Evolutionary conservation across 2,329 filamentous ascomycete species (phyloP).

Genomic region (Talaromyces sp.): DNA sequence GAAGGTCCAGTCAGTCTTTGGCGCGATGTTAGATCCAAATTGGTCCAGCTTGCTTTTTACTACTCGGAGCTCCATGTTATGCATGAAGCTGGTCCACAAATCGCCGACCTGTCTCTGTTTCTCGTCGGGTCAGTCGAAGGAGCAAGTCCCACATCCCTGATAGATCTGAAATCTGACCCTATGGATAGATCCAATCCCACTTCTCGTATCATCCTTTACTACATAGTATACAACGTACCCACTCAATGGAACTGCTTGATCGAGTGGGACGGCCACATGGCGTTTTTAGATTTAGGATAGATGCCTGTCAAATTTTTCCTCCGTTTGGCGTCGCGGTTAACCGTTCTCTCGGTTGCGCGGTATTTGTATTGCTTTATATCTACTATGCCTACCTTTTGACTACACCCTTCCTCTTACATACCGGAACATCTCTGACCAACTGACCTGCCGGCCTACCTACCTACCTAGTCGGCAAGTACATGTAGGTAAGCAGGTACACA

Average conservation of each 20-base stretch:
- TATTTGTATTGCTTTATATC: background rate
- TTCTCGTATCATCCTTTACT: background rate
- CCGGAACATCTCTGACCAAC: background rate
- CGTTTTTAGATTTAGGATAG: constrained; percentile 1
- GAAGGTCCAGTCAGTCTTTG: background rate
- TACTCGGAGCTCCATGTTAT: background rate
- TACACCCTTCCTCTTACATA: background rate
- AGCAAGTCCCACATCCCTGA: constrained; percentile 1
- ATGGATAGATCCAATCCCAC: constrained; percentile 7
- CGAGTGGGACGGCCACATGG: background rate
- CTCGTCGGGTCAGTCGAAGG: background rate
- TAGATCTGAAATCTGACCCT: constrained; percentile 6
- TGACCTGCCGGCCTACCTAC: background rate
- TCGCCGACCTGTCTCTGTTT: background rate
- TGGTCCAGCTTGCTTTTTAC: background rate
- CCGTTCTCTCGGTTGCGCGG: background rate
- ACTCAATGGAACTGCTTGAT: background rate
- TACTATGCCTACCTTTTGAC: background rate
- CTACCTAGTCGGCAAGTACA: background rate
- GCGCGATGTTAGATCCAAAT: background rate
- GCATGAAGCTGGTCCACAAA: background rate
- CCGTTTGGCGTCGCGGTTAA: background rate
- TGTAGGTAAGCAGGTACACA: constrained; percentile 4
- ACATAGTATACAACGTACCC: no score
- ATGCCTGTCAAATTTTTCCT: background rate